Evolutionary conservation across 768 basidiomycete species (phyloP).

Genomic region (Tricholoma hemisulphureum): DNA sequence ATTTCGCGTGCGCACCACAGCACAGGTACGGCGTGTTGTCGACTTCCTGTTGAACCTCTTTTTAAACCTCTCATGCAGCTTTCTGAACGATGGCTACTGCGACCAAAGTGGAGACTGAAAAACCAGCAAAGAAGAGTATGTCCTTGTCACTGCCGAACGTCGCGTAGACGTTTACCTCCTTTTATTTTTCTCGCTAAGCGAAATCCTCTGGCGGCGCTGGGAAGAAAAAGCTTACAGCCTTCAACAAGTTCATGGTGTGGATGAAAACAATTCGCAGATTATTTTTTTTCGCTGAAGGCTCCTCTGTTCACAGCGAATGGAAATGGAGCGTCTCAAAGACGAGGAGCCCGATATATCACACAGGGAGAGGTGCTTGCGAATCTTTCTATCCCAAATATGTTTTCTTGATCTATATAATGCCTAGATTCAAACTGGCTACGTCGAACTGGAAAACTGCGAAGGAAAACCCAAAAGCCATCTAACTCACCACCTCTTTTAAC

Average conservation of each 20-base stretch:
- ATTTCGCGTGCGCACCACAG: background rate
- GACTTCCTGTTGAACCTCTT: background rate
- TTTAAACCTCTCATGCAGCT: background rate
- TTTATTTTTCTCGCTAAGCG: constrained; percentile 30
- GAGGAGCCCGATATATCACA: constrained; percentile 69
- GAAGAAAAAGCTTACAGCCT: constrained; percentile 66
- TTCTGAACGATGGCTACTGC: constrained; percentile 41
- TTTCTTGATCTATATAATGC: constrained; percentile 7
- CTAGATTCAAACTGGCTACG: constrained; percentile 71
- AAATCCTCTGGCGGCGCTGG: constrained; percentile 51
- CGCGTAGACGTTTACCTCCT: constrained; percentile 13
- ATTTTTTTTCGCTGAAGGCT: constrained; percentile 1
- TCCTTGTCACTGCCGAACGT: constrained; percentile 12
- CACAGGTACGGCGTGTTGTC: constrained; percentile 1
- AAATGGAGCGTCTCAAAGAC: constrained; percentile 78
- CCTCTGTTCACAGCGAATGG: constrained; percentile 52
- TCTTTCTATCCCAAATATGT: background rate
- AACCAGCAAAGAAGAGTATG: constrained; percentile 59
- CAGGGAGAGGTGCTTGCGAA: constrained; percentile 60
- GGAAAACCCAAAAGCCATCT: constrained; percentile 53
- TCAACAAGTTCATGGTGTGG: constrained; percentile 71
- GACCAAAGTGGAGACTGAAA: constrained; percentile 41
- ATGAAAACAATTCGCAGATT: background rate
- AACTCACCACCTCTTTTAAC: constrained; percentile 4
- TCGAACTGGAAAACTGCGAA: constrained; percentile 76